Evolutionary conservation across 345 rosid genomes (phyloP).

Genomic region (Moricandia arvensis): DNA sequence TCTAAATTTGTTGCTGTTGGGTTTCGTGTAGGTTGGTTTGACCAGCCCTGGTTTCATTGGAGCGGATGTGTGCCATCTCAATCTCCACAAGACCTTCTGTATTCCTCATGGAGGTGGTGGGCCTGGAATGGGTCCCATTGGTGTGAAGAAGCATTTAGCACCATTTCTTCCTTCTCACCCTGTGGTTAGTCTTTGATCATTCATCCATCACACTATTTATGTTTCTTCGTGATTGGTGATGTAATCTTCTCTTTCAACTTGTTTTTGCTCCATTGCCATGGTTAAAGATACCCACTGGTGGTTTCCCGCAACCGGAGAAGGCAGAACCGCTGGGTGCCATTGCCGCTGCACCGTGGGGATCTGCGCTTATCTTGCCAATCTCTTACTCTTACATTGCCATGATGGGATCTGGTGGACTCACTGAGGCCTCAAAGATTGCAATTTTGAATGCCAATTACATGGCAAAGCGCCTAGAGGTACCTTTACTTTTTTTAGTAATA

Average conservation of each 20-base stretch:
- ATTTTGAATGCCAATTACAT: slow-evolving; percentile 97
- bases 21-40: slow-evolving; percentile 65
- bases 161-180: slow-evolving; percentile 97
- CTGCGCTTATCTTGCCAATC: slow-evolving; percentile 94
- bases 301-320: slow-evolving; percentile 76
- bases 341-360: slow-evolving; percentile 99
- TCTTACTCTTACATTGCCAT: slow-evolving; percentile 92
- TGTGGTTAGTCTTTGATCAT: slow-evolving; percentile 57
- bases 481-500: not conserved
- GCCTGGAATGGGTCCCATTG: slow-evolving; percentile 99
- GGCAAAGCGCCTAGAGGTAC: slow-evolving; percentile 97
- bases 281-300: slow-evolving; percentile 68
- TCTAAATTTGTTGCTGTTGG: slow-evolving; percentile 49
- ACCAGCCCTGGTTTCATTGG: slow-evolving; percentile 98
- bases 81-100: slow-evolving; percentile 98
- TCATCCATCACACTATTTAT: not conserved
- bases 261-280: slow-evolving; percentile 10
- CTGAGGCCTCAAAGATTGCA: slow-evolving; percentile 95
- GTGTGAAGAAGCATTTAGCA: slow-evolving; percentile 96
- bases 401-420: slow-evolving; percentile 98
- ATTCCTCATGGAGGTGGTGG: slow-evolving; percentile 99
- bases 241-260: not conserved
- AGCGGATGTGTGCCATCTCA: slow-evolving; percentile 99
- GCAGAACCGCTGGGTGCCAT: slow-evolving; percentile 79
- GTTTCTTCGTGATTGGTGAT: slow-evolving; percentile 22